Conservation (phyloP, 2,329 filamentous ascomycete species). For the Macrophomina pseudophaseolina region DNA sequence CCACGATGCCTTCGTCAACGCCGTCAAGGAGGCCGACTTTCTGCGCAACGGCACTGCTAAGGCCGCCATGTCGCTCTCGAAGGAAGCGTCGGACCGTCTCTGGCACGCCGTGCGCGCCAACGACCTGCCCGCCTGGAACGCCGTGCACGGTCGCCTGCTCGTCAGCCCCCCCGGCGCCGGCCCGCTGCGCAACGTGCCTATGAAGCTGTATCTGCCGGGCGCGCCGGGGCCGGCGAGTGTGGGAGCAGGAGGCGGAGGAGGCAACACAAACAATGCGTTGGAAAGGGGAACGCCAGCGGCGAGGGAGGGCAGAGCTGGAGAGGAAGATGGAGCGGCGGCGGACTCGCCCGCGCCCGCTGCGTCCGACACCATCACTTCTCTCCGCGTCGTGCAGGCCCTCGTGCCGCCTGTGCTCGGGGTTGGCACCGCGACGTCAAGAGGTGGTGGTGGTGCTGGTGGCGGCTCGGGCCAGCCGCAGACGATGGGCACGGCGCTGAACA, state of each 20-base stretch:
- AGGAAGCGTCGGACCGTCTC: constrained; percentile 79
- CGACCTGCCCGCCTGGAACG: constrained; percentile 73
- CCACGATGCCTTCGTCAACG: constrained; percentile 71
- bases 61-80: constrained; percentile 86
- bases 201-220: constrained; percentile 81
- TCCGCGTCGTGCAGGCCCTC: constrained; percentile 71
- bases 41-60: constrained; percentile 86
- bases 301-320: constrained; percentile 30
- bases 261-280: neutral
- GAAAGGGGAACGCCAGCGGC: neutral
- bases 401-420: constrained; percentile 56
- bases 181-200: constrained; percentile 76
- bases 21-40: constrained; percentile 82
- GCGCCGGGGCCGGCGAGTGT: constrained; percentile 32
- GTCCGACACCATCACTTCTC: constrained; percentile 38
- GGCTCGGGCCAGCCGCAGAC: constrained; percentile 55
- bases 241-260: neutral
- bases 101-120: constrained; percentile 83
- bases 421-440: constrained; percentile 48
- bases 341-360: neutral
- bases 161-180: constrained; percentile 73
- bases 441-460: neutral
- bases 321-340: neutral
- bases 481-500: constrained; percentile 77
- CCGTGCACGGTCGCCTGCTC: constrained; percentile 77